phyloP scores from a whole-genome alignment of 2,329 filamentous ascomycete genomes.

The Pseudomassariella vexata region DNA sequence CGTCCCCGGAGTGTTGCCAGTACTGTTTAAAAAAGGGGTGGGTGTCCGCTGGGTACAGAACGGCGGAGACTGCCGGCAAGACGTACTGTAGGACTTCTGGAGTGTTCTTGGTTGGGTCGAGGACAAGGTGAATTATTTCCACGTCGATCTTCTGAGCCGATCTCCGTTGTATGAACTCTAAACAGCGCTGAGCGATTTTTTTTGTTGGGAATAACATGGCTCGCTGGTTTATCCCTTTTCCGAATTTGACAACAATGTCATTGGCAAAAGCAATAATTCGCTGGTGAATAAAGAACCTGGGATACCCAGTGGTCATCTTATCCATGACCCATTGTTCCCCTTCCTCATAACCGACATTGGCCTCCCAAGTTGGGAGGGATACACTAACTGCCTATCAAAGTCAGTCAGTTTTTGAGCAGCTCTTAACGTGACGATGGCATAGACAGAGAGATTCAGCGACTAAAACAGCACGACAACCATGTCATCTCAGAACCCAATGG shows the following conservation, averaged over 20 bases:
- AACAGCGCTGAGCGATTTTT: slow-evolving; percentile 64
- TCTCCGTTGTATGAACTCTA: slow-evolving; percentile 63
- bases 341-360: slow-evolving; percentile 92
- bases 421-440: slow-evolving; percentile 1
- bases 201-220: slow-evolving; percentile 80
- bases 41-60: slow-evolving; percentile 63
- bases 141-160: slow-evolving; percentile 49
- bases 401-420: neutral
- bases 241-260: slow-evolving; percentile 61
- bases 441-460: too few relatives aligned
- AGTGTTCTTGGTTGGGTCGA: slow-evolving; percentile 49
- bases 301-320: slow-evolving; percentile 87
- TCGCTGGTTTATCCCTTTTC: slow-evolving; percentile 52
- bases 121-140: slow-evolving; percentile 55
- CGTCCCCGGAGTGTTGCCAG: slow-evolving; percentile 95
- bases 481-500: too few relatives aligned
- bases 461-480: too few relatives aligned
- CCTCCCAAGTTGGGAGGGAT: slow-evolving; percentile 85
- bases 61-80: slow-evolving; percentile 57
- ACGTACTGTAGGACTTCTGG: slow-evolving; percentile 48
- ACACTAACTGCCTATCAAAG: slow-evolving; percentile 78
- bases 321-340: slow-evolving; percentile 80
- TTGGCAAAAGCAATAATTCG: slow-evolving; percentile 68
- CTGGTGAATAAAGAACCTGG: slow-evolving; percentile 90
- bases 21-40: slow-evolving; percentile 82